Evolutionary conservation across 176 grass and related monocot genomes (phyloP).

Genomic region (Miscanthus lutarioriparius): DNA sequence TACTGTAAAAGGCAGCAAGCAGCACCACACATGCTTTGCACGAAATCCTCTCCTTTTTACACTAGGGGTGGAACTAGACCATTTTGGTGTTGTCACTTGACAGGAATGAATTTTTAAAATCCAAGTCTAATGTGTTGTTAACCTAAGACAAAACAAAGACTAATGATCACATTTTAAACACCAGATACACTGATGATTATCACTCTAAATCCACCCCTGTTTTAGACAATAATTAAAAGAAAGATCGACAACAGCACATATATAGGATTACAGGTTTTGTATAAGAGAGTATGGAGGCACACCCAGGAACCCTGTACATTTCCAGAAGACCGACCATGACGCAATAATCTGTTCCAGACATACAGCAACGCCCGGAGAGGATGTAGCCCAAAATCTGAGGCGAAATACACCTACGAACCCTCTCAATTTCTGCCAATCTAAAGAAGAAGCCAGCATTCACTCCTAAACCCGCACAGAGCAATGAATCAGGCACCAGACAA

Average conservation of each 20-base stretch:
- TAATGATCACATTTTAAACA: neutral
- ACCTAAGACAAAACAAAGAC: neutral
- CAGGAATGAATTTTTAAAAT: neutral
- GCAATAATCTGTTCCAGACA: neutral
- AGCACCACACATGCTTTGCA: neutral
- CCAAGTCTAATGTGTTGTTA: neutral
- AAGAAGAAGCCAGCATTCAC: neutral
- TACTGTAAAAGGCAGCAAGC: neutral
- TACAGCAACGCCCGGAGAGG: neutral
- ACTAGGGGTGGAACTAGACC: neutral
- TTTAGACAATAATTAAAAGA: neutral
- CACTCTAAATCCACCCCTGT: neutral
- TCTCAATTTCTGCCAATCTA: neutral
- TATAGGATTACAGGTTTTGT: neutral
- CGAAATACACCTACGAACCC: neutral
- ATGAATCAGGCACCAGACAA: neutral
- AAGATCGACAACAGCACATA: neutral
- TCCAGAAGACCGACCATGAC: neutral
- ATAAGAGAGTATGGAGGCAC: neutral
- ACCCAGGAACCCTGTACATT: neutral
- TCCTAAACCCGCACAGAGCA: neutral
- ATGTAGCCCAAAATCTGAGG: neutral
- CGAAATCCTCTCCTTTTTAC: neutral
- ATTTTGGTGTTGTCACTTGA: neutral
- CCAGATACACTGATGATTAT: neutral